Conservation (phyloP, 1,284 basidiomycete genomes). For the Sparassis latifolia region DNA sequence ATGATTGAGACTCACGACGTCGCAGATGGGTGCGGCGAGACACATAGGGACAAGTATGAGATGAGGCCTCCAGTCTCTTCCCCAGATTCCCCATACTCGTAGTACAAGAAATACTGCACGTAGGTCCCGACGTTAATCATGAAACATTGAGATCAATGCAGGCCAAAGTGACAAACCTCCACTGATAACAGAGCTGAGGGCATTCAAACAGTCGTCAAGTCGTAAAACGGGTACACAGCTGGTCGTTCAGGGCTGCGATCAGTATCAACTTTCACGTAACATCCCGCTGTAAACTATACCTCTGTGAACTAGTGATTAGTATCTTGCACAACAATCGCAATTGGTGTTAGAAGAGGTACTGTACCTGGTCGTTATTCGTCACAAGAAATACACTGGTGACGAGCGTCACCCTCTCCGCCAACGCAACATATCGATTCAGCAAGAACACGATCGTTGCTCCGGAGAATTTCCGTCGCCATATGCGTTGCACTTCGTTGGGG, state of each 20-base stretch:
- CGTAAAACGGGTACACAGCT: constrained; percentile 15
- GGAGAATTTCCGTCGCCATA: constrained; percentile 13
- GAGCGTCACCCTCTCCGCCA: constrained; percentile 11
- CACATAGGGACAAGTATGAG: constrained; percentile 5
- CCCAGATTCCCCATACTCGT: constrained; percentile 12
- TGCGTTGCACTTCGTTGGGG: constrained; percentile 14
- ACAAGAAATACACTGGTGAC: constrained; percentile 8
- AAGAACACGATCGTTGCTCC: constrained; percentile 15
- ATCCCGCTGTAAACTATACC: background rate
- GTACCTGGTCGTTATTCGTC: constrained; percentile 8
- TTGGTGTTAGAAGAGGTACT: too few relatives aligned
- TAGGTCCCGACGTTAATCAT: too few relatives aligned
- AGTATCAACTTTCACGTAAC: background rate
- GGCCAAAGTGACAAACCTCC: constrained; percentile 8
- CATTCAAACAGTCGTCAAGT: constrained; percentile 12
- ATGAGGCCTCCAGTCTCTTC: constrained; percentile 4
- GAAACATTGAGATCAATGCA: too few relatives aligned
- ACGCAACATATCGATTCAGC: constrained; percentile 11
- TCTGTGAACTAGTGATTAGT: background rate
- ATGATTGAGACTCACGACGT: constrained; percentile 1
- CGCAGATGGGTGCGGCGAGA: constrained; percentile 5
- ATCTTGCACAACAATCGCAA: too few relatives aligned
- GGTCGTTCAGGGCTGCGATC: background rate
- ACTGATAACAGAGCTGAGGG: constrained; percentile 12
- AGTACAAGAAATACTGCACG: constrained; percentile 13